These are phyloP conservation scores for Aspergillus proliferans DNA, from an alignment of 2,329 filamentous ascomycete species.

Conservation along the genomic window DNA sequence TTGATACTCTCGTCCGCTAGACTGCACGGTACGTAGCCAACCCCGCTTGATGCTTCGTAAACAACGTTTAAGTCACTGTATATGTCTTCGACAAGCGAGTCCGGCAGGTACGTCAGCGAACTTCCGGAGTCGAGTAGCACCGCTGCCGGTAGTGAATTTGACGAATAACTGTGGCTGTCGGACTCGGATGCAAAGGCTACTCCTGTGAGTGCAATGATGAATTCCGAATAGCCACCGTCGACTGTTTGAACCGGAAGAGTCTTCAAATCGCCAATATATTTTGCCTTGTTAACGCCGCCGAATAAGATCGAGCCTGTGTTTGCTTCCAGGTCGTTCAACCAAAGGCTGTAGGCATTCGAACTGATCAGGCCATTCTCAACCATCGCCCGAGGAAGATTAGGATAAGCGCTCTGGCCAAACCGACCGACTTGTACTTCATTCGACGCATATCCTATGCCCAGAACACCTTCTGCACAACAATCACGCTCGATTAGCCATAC, in stretches of 20 bases:
- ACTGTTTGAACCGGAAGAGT: conserved; percentile 60
- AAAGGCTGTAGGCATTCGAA: conserved; percentile 66
- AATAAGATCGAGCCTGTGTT: conserved; percentile 65
- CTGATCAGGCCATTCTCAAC: conserved; percentile 55
- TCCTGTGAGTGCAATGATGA: conserved; percentile 63
- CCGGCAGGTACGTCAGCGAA: conserved; percentile 35
- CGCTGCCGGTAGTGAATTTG: conserved; percentile 37
- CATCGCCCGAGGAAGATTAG: conserved; percentile 64
- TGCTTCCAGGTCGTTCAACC: conserved; percentile 65
- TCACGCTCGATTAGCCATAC: too few relatives aligned
- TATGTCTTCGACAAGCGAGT: conserved; percentile 38
- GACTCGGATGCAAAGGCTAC: conserved; percentile 38
- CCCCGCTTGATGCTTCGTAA: conserved; percentile 50
- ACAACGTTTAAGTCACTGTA: conserved; percentile 55
- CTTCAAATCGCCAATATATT: conserved; percentile 57
- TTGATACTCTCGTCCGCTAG: conserved; percentile 44
- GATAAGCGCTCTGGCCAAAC: conserved; percentile 49
- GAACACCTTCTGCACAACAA: conserved; percentile 57
- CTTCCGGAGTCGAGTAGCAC: conserved; percentile 36
- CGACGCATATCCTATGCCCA: conserved; percentile 74
- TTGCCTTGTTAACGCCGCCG: conserved; percentile 64
- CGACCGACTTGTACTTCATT: conserved; percentile 61
- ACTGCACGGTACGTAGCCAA: conserved; percentile 50
- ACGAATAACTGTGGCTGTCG: conserved; percentile 15
- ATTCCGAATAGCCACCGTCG: conserved; percentile 52